These are phyloP conservation scores for Penicillium coffeae DNA, from an alignment of 495 filamentous ascomycete species.

Conservation along the genomic window DNA sequence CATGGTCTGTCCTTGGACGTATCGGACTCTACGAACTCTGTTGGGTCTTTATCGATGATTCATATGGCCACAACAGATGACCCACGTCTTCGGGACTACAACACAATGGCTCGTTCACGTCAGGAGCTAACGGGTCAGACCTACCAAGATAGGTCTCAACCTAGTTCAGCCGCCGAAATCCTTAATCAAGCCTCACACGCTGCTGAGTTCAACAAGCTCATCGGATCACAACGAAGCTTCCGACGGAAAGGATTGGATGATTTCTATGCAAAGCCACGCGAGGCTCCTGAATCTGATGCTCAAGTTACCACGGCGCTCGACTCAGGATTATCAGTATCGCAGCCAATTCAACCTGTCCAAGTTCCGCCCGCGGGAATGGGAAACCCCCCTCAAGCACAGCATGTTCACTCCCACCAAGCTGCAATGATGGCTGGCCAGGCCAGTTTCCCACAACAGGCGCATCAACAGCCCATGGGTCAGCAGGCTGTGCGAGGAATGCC, in stretches of 20 bases:
- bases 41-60: slow-evolving; percentile 76
- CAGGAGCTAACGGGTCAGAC: slow-evolving; percentile 87
- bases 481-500: slow-evolving; percentile 43
- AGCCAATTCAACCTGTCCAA: slow-evolving; percentile 42
- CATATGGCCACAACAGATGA: slow-evolving; percentile 75
- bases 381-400: slow-evolving; percentile 36
- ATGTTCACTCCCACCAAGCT: slow-evolving; percentile 37
- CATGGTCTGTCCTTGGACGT: slow-evolving; percentile 68
- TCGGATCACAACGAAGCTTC: slow-evolving; percentile 70
- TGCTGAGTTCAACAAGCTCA: slow-evolving; percentile 81
- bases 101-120: slow-evolving; percentile 74
- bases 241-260: slow-evolving; percentile 72
- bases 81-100: slow-evolving; percentile 74
- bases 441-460: slow-evolving; percentile 30
- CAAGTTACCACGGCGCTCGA: slow-evolving; percentile 48
- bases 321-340: slow-evolving; percentile 46
- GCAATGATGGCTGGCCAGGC: slow-evolving; percentile 40
- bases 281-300: slow-evolving; percentile 56
- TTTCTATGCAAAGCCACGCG: slow-evolving; percentile 73
- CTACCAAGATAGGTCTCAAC: slow-evolving; percentile 82
- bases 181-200: slow-evolving; percentile 83
- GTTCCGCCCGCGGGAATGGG: slow-evolving; percentile 34
- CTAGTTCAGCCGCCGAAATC: slow-evolving; percentile 77
- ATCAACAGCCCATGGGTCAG: slow-evolving; percentile 40
- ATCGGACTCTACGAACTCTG: slow-evolving; percentile 45